These are phyloP conservation scores for Tripidium arundinaceum DNA, from an alignment of 202 grass and related monocot species.

Conservation along the genomic window DNA sequence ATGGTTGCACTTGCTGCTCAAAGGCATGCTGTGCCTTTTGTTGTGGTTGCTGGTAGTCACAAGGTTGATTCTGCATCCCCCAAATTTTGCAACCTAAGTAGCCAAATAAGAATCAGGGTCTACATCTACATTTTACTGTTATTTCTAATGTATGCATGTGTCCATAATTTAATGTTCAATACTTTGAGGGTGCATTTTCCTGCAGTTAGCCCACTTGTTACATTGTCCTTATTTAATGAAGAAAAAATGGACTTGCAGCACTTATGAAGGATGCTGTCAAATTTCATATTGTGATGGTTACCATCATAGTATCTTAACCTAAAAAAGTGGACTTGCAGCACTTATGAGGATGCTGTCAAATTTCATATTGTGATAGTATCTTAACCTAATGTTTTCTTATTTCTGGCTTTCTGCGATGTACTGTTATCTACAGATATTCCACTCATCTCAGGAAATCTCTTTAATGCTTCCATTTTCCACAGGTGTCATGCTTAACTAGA, in stretches of 20 bases:
- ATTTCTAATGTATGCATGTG: neutral
- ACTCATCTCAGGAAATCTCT: neutral
- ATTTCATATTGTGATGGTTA: neutral
- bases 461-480: neutral
- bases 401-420: neutral
- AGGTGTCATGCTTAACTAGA: neutral
- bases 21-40: conserved; percentile 94
- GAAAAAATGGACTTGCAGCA: neutral
- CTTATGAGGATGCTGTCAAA: neutral
- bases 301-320: no score
- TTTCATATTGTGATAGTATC: neutral
- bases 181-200: neutral
- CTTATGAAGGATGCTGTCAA: neutral
- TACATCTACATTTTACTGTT: conserved; percentile 3
- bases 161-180: neutral
- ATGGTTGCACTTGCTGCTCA: conserved; percentile 93
- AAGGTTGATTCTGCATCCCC: conserved; percentile 47
- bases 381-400: neutral
- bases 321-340: neutral
- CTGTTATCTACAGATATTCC: neutral
- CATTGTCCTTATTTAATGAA: neutral
- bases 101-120: neutral
- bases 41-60: conserved; percentile 87
- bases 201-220: neutral
- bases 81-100: neutral